phyloP scores from a whole-genome alignment of 148 eudicot species.

The Rhododendron mucronatum region DNA sequence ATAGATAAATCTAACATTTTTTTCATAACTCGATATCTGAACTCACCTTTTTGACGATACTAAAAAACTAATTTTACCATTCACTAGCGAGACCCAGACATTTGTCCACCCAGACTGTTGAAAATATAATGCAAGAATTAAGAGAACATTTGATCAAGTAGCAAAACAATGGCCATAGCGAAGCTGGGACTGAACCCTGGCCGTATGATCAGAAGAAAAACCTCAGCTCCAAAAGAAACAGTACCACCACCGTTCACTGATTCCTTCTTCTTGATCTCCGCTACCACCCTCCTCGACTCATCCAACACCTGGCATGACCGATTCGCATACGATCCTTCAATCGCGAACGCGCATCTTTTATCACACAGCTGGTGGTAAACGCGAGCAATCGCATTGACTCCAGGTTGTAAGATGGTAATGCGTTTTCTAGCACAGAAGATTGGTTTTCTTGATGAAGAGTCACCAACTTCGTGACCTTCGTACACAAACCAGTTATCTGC shows the following conservation, averaged over 20 bases:
- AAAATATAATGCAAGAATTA: not conserved
- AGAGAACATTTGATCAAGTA: slow-evolving; percentile 72
- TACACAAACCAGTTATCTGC: slow-evolving; percentile 59
- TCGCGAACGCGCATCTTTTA: slow-evolving; percentile 32
- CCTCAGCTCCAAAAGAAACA: slow-evolving; percentile 70
- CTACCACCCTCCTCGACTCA: slow-evolving; percentile 46
- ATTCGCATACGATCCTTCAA: slow-evolving; percentile 62
- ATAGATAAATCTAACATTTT: not conserved
- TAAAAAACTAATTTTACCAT: not conserved
- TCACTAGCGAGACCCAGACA: not conserved
- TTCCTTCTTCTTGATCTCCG: slow-evolving; percentile 74
- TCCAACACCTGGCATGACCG: slow-evolving; percentile 56
- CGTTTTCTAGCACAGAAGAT: slow-evolving; percentile 36
- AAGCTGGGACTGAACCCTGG: slow-evolving; percentile 53
- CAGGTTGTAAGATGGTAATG: slow-evolving; percentile 25
- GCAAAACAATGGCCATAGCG: slow-evolving; percentile 75
- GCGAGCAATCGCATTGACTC: slow-evolving; percentile 40
- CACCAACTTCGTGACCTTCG: slow-evolving; percentile 39
- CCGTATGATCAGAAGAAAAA: slow-evolving; percentile 54
- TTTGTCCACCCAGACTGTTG: not conserved
- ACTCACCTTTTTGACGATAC: not conserved
- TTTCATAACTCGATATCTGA: not conserved
- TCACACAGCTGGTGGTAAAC: slow-evolving; percentile 26
- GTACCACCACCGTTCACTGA: slow-evolving; percentile 23
- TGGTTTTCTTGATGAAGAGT: slow-evolving; percentile 14